Evolutionary conservation across 768 basidiomycete genomes (phyloP).

Genomic region (Lentinula raphanica): DNA sequence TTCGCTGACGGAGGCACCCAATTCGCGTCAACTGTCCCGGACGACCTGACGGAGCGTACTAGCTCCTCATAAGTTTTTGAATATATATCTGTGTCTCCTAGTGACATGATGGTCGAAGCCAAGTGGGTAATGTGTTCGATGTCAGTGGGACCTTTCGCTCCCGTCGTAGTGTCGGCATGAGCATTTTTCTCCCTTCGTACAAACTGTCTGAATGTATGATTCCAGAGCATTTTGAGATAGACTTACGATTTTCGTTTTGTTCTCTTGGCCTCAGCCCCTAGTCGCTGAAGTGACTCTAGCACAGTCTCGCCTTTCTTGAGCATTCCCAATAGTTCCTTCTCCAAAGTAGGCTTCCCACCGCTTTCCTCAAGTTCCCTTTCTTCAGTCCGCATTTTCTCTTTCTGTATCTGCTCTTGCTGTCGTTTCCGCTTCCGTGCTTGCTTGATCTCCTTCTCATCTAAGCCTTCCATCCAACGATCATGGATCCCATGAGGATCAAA

Average conservation of each 20-base stretch:
- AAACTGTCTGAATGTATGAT: not conserved
- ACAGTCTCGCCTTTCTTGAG: constrained; percentile 90
- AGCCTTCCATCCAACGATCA: constrained; percentile 93
- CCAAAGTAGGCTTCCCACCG: constrained; percentile 59
- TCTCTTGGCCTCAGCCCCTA: constrained; percentile 67
- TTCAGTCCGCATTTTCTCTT: constrained; percentile 63
- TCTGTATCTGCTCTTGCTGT: constrained; percentile 67
- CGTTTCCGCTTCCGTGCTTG: constrained; percentile 72
- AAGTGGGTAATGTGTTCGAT: constrained; percentile 82
- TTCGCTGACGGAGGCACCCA: constrained; percentile 80
- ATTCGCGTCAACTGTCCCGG: constrained; percentile 58
- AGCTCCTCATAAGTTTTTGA: constrained; percentile 82
- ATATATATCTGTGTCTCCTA: constrained; percentile 84
- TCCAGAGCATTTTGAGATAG: too few species aligned
- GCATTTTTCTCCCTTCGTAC: constrained; percentile 25
- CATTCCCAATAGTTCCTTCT: constrained; percentile 63
- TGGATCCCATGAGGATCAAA: constrained; percentile 89
- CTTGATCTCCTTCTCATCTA: constrained; percentile 83
- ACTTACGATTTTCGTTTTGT: constrained; percentile 29
- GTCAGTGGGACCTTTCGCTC: constrained; percentile 37
- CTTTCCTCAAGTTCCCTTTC: constrained; percentile 67
- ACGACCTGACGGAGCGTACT: constrained; percentile 66
- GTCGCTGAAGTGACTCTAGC: constrained; percentile 79
- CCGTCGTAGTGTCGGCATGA: constrained; percentile 34
- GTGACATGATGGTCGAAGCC: constrained; percentile 82